Base-by-base conservation (phyloP, 805 yeast species). In the Kazachstania martiniae region DNA sequence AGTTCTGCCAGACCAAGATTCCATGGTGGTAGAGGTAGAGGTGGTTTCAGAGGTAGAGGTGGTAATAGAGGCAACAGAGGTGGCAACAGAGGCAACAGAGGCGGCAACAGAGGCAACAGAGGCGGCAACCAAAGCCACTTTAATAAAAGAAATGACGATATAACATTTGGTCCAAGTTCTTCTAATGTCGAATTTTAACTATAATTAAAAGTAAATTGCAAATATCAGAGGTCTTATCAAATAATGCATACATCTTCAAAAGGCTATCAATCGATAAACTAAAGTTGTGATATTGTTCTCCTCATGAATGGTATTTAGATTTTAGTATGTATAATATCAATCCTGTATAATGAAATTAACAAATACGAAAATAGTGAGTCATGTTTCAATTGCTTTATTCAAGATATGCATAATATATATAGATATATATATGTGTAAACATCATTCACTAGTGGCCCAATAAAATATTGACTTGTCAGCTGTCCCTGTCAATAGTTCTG, bases 1-100 rank as follows among this genome's bases (percentile, higher is more conserved):
- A 59, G 77, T 5, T 66, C 75, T 14, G 66, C 68, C 8, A 57
- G 65, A 28, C 55, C 70, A 33, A 59, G 62, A 35, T 49, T 46
- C 18, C 49, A 68, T 29, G 25, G 29, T 23, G 49, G 53, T 21
- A 52, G 63, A 33, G 61, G 62, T 12, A 43, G 65, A 15, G 27
- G 37, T 22, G 41, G 51, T 19, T 44, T 57, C 1, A 52, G 62
- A 27, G 49, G 65, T 7, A 41, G 52, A 33, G 59, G 66, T 12
- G 43, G 56, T 7, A n/a, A n/a, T n/a, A 19, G 21, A 19, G 34
- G 36, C 7, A n/a, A n/a, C n/a, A 36, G 42, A 25, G 40, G 42
- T 13, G 34, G 34, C 14, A 38, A 43, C 27, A 42, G 49, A 21
- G 51, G 65, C 17, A 40, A 40, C 22, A 37, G 39, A 19, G 39